Evolutionary conservation across 2,329 filamentous ascomycete species (phyloP).

Genomic region (Exophiala aquamarina): DNA sequence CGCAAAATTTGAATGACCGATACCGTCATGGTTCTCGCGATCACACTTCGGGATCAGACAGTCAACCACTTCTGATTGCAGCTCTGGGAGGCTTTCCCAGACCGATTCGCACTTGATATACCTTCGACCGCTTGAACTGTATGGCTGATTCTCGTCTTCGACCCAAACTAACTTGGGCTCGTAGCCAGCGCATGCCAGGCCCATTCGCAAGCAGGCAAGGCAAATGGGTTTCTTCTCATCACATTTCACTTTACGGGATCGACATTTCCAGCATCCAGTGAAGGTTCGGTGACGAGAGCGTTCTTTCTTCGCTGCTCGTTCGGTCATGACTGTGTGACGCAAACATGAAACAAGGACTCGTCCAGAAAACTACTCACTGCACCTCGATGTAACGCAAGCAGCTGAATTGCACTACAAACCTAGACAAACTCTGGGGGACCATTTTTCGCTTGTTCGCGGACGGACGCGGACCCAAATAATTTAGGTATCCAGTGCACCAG

Average conservation of each 20-base stretch:
- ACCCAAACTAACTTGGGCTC: constrained; percentile 3
- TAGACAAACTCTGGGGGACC: too few relatives aligned
- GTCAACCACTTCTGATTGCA: constrained; percentile 8
- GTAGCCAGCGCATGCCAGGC: background rate
- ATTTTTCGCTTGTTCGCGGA: too few relatives aligned
- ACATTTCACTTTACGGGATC: constrained; percentile 5
- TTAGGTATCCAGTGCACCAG: too few relatives aligned
- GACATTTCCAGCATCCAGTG: constrained; percentile 4
- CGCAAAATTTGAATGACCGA: background rate
- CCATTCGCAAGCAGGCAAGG: background rate
- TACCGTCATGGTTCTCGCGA: background rate
- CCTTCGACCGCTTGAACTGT: constrained; percentile 1
- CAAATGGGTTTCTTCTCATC: constrained; percentile 1
- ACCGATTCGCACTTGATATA: constrained; percentile 1
- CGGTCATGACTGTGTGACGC: background rate
- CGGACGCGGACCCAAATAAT: too few relatives aligned
- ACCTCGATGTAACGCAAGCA: too few relatives aligned
- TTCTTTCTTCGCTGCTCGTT: too few relatives aligned
- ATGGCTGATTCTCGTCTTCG: background rate
- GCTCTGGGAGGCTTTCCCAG: constrained; percentile 1
- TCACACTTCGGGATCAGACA: constrained; percentile 9
- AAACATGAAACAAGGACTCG: too few relatives aligned
- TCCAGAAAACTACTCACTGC: too few relatives aligned
- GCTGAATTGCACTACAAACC: too few relatives aligned
- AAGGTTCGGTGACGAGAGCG: too few relatives aligned